A percentile compares a stretch with the other conserved stretches of the same genome.
phyloP scores from a whole-genome alignment of 352 stramenopile species.

The Phytopythium aichiense region DNA sequence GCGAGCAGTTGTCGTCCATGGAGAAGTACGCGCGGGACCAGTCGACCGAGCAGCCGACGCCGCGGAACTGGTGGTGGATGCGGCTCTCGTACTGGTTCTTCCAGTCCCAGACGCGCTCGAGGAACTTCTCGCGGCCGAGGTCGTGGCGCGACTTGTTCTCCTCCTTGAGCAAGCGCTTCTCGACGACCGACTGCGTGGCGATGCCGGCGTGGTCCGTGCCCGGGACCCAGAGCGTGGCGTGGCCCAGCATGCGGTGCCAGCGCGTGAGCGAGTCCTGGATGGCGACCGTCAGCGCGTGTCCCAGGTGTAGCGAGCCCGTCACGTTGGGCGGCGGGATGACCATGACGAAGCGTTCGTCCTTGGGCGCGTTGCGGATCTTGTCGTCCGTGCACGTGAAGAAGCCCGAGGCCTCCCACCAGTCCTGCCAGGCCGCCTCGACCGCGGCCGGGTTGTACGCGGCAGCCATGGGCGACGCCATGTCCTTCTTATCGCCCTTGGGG shows the following conservation, averaged over 20 bases:
- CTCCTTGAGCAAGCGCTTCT: constrained; percentile 86
- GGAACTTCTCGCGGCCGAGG: constrained; percentile 91
- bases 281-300: constrained; percentile 98
- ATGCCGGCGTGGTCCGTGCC: constrained; percentile 99
- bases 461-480: constrained; percentile 88
- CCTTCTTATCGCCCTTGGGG: constrained; percentile 94
- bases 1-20: constrained; percentile 98
- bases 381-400: constrained; percentile 95
- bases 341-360: constrained; percentile 96
- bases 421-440: constrained; percentile 98
- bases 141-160: constrained; percentile 82
- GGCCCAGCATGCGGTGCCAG: constrained; percentile 98
- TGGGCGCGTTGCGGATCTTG: constrained; percentile 63
- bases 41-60: constrained; percentile 95
- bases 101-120: constrained; percentile 95
- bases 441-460: constrained; percentile 94
- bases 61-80: constrained; percentile 86
- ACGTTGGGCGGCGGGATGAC: constrained; percentile 90
- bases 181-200: constrained; percentile 94
- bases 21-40: constrained; percentile 98
- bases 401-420: constrained; percentile 96
- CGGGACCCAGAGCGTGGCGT: constrained; percentile 97
- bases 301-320: constrained; percentile 94
- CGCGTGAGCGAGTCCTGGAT: constrained; percentile 96
- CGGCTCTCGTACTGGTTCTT: constrained; percentile 91